Conservation (phyloP, 108 stramenopile genomes). For the Cyclotella sp. region DNA sequence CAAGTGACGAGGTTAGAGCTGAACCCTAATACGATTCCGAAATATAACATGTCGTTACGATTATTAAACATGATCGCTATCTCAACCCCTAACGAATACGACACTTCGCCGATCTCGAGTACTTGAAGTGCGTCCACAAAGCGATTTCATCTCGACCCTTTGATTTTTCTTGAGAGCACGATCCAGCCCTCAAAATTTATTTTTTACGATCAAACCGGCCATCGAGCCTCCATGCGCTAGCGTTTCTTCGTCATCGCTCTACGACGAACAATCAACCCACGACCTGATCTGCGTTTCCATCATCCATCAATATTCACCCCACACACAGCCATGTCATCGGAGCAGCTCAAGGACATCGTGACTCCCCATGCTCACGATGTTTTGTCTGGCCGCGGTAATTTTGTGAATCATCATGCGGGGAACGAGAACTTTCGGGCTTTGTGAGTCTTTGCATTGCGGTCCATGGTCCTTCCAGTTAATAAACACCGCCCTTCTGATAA, state of each 20-base stretch:
- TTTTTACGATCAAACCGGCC: constrained; percentile 3
- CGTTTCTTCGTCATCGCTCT: neutral
- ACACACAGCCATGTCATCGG: neutral
- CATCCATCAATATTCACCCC: neutral
- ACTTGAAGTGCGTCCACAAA: too few relatives aligned
- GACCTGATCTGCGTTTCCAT: neutral
- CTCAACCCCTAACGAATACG: too few relatives aligned
- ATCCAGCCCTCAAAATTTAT: neutral
- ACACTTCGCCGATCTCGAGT: too few relatives aligned
- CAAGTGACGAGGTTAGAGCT: too few relatives aligned
- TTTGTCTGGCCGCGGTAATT: constrained; percentile 83
- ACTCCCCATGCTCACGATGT: constrained; percentile 77
- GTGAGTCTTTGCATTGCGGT: constrained; percentile 11
- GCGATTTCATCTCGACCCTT: too few relatives aligned
- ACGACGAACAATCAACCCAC: neutral
- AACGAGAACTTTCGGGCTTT: constrained; percentile 82
- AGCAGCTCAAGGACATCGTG: constrained; percentile 55
- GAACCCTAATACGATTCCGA: too few relatives aligned
- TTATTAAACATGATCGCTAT: too few relatives aligned
- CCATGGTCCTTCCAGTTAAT: too few relatives aligned
- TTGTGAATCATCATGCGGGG: constrained; percentile 83
- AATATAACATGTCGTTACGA: too few relatives aligned
- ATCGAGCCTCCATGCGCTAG: neutral
- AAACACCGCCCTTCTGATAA: neutral
- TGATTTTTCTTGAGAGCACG: neutral